phyloP scores from a whole-genome alignment of 306 rosid species.

The Calophaca sinica region DNA sequence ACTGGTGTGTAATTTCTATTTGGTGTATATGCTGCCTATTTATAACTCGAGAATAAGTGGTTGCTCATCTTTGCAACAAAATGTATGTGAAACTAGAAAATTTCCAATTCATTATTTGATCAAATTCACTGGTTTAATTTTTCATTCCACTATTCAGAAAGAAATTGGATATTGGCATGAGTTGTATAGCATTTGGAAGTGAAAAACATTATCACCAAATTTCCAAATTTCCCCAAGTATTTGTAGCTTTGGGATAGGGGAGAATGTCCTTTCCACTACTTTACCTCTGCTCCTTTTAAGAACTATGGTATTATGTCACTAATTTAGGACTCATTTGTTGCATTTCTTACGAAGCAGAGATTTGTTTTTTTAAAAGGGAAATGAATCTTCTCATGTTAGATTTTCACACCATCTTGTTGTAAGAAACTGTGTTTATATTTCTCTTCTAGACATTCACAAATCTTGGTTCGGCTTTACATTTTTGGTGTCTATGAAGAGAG shows the following conservation, averaged over 20 bases:
- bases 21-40: neutral
- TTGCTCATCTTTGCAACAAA: neutral
- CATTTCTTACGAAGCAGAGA: neutral
- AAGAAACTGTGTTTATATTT: no score
- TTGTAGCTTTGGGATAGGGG: no score
- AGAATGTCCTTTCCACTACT: no score
- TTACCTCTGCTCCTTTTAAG: no score
- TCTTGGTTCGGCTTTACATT: no score
- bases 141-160: neutral
- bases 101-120: constrained; percentile 16
- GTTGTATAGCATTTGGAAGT: no score
- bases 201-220: no score
- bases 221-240: no score
- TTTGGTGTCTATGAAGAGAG: no score
- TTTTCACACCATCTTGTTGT: neutral
- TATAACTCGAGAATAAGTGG: neutral
- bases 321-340: neutral
- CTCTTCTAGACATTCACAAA: neutral
- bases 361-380: neutral
- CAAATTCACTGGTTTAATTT: neutral
- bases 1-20: constrained; percentile 1
- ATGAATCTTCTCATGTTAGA: neutral
- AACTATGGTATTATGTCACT: no score
- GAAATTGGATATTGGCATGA: constrained; percentile 12
- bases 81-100: neutral